A percentile compares a stretch with the other conserved stretches of the same genome.
Conservation (phyloP, 768 basidiomycete species). For the Gloeophyllum trabeum region DNA sequence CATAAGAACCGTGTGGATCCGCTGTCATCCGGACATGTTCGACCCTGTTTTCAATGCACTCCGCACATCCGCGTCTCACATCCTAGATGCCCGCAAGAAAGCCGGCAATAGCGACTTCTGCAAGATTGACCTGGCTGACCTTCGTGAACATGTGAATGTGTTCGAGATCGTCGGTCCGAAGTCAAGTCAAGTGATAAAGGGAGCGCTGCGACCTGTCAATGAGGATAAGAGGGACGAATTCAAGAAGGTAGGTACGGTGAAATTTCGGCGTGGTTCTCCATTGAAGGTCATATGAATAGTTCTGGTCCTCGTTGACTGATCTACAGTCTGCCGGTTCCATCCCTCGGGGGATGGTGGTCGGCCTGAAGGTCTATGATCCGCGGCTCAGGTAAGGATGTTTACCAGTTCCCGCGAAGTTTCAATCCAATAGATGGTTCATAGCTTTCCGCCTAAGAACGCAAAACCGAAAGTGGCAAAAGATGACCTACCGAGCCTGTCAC, state of each 20-base stretch:
- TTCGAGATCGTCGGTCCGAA: constrained; percentile 91
- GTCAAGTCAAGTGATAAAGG: constrained; percentile 50
- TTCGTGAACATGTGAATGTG: constrained; percentile 59
- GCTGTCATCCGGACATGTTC: constrained; percentile 67
- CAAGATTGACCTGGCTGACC: constrained; percentile 57
- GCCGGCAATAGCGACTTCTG: constrained; percentile 12
- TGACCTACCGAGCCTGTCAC: constrained; percentile 13
- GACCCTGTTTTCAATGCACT: constrained; percentile 44
- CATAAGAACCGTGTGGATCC: constrained; percentile 58
- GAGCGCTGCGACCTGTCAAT: constrained; percentile 23
- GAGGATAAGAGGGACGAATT: constrained; percentile 42
- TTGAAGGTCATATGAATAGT: constrained; percentile 24
- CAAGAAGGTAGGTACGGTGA: constrained; percentile 31
- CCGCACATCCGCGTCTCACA: constrained; percentile 35
- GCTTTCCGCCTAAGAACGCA: constrained; percentile 79
- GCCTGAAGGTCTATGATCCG: constrained; percentile 77
- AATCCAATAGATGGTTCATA: constrained; percentile 16
- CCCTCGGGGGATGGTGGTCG: constrained; percentile 67
- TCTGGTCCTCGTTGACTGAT: constrained; percentile 53
- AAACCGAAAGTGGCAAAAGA: constrained; percentile 25
- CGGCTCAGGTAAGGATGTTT: constrained; percentile 52
- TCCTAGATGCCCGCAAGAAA: constrained; percentile 24
- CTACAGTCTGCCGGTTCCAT: constrained; percentile 57
- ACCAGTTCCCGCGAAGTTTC: background rate
- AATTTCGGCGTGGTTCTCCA: background rate